Base-by-base conservation (phyloP, 306 rosid genomes). In the Mucuna pruriens region DNA sequence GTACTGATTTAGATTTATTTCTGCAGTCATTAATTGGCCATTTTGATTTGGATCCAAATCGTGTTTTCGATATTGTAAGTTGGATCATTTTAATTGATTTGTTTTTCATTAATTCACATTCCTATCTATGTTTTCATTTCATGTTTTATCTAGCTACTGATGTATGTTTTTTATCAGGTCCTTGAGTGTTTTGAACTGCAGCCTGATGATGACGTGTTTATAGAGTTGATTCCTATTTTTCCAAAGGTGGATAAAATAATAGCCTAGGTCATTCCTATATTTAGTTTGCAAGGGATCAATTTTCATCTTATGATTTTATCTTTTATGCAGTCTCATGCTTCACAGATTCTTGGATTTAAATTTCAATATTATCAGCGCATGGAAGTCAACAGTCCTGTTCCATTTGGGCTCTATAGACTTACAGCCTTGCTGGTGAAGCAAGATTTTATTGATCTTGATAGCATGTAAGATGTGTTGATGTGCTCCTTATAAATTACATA, bases 1-100 rank as follows among this genome's bases (percentile, higher is more conserved):
- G 10, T 62, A 74, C 85, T 79, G 71, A 77, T 20, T 81, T 79
- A 29, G 29, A 44, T 79, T 79, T 31, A 54, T 19, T 29, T 84
- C 46, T 91, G 96, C 99, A 95, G 99, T 95, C 99, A 31, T 84
- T 95, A 78, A 95, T 95, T 83, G 99, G 99, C 83, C 99, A 95
- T 85, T 95, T 95, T 76, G 99, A 95, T 88, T 84, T 95, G 89
- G 99, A 95, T 71, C 99, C 99, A 77, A 95, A 95, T 85, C 99
- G 97, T 33, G 98, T 94, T 25, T 95, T 95, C 83, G 99, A 93
- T 90, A 93, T 95, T 48, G 99, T 95, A 90, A 88, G 99, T 88
- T 76, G 52, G 33, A 17, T 62, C 42, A 26, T 22, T 57, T 78
- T n/a, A 34, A 12, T 34, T 42, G 7, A n/a, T 66, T 15, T 15